Base-by-base conservation (phyloP, 139 green algal genomes). In the Tetraselmis striata region DNA sequence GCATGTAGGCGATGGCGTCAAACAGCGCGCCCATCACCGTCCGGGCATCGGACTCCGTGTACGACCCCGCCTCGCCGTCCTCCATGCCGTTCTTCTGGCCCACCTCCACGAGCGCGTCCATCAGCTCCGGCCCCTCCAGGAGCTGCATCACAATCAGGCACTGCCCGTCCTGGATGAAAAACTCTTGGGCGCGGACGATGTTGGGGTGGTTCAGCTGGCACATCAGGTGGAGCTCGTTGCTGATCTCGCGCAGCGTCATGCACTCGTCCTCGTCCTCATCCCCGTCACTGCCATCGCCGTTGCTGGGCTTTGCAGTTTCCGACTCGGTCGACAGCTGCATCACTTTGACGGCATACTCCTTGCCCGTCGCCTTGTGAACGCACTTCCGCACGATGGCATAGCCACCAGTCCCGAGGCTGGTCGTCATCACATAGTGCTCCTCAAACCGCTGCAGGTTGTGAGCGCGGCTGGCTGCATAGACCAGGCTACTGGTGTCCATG, bases 101-200 rank as follows among this genome's bases (percentile, higher is more conserved):
- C 22, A 29, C 30, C 25, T 82, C 78, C 29, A 76, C 77, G 24
- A 87, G 24, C 18, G 31, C 24, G 31, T 84, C 80, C 58, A 84
- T 83, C 23, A 87, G 80, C 30, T 87, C 84, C 28, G 79, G n/a
- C 1, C 84, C 84, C 1, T 80, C 27, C 27, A 87, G 78, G 2
- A 84, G 30, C 26, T 87, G 80, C 84, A 87, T 87, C 26, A 87
- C 80, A 58, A 87, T 83, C 29, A 76, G 84, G 77, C 29, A 84
- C 23, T 79, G 67, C 11, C 58, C 31, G 27, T 80, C 77, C n/a
- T 87, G 27, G 18, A 80, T 27, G 26, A 84, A 80, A 30, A 59
- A 79, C 75, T 84, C 32, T 28, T 75, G 74, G 30, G 83, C 75
- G 1, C 32, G 79, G 22, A 87, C 80, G 26, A 87, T 83, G 59